A percentile compares a stretch with the other conserved stretches of the same genome.
phyloP scores from a whole-genome alignment of 2,329 filamentous ascomycete genomes.

The Fusarium pilosicola region DNA sequence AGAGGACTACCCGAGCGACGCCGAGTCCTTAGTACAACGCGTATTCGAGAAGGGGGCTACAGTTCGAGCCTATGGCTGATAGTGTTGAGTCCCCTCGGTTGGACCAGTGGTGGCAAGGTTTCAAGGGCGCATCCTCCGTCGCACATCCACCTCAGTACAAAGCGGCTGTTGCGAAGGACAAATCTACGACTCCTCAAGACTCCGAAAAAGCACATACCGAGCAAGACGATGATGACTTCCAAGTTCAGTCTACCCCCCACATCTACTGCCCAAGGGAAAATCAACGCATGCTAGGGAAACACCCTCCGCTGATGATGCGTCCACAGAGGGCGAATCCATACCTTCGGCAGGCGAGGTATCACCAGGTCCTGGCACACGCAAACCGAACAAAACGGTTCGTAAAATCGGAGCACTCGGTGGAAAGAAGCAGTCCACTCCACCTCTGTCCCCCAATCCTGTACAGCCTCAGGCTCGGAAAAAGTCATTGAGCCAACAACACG shows the following conservation, averaged over 20 bases:
- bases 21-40: constrained; percentile 51
- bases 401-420: constrained; percentile 52
- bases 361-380: constrained; percentile 15
- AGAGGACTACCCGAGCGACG: constrained; percentile 44
- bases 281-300: constrained; percentile 14
- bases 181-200: constrained; percentile 23
- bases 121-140: constrained; percentile 48
- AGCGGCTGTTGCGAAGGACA: constrained; percentile 8
- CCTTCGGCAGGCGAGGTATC: constrained; percentile 5
- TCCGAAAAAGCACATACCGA: constrained; percentile 40
- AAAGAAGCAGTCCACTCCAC: constrained; percentile 45
- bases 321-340: constrained; percentile 47
- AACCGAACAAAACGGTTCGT: constrained; percentile 25
- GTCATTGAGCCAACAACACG: constrained; percentile 13
- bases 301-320: constrained; percentile 41
- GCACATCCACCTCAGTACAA: constrained; percentile 32
- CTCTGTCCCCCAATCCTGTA: constrained; percentile 33
- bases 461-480: constrained; percentile 3
- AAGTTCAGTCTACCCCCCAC: constrained; percentile 60
- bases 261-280: constrained; percentile 45
- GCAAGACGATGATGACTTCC: constrained; percentile 61
- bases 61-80: constrained; percentile 43
- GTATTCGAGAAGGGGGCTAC: constrained; percentile 55
- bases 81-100: constrained; percentile 49
- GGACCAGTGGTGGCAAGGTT: constrained; percentile 61